Percentiles rank a stretch among this genome's conserved stretches.
These are phyloP conservation scores for Ambrosiella xylebori DNA, from an alignment of 2,329 filamentous ascomycete genomes.

Conservation along the genomic window DNA sequence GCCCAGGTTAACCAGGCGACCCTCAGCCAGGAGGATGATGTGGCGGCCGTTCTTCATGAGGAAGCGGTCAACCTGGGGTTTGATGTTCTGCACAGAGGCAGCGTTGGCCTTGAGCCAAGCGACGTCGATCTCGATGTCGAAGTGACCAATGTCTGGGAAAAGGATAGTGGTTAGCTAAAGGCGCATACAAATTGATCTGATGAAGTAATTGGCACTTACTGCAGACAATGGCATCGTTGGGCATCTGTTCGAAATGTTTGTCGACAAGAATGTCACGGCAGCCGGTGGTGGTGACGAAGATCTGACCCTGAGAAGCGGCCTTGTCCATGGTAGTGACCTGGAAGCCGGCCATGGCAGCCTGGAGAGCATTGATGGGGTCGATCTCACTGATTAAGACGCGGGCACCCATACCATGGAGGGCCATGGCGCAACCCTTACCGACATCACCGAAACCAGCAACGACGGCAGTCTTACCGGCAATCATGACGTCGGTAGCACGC, in stretches of 20 bases:
- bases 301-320: conserved; percentile 74
- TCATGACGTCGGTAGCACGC: conserved; percentile 99
- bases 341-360: conserved; percentile 93
- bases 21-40: conserved; percentile 97
- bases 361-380: conserved; percentile 98
- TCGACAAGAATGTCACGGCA: conserved; percentile 95
- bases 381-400: conserved; percentile 93
- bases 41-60: conserved; percentile 82
- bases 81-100: conserved; percentile 90
- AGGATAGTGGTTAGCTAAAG: conserved; percentile 13
- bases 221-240: conserved; percentile 97
- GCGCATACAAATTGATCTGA: conserved; percentile 8
- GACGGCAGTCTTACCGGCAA: conserved; percentile 95
- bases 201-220: conserved; percentile 36
- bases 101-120: conserved; percentile 98
- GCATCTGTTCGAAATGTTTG: conserved; percentile 87
- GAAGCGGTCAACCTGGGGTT: conserved; percentile 98
- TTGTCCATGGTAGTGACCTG: conserved; percentile 98
- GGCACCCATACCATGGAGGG: conserved; percentile 92
- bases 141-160: conserved; percentile 77
- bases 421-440: conserved; percentile 94
- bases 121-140: conserved; percentile 99
- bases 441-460: conserved; percentile 98
- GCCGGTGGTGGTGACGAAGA: conserved; percentile 97
- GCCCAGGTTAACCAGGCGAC: conserved; percentile 96